Conservation (phyloP, 225 moss, liverwort and hornwort genomes). For the Marchantia polymorpha region DNA sequence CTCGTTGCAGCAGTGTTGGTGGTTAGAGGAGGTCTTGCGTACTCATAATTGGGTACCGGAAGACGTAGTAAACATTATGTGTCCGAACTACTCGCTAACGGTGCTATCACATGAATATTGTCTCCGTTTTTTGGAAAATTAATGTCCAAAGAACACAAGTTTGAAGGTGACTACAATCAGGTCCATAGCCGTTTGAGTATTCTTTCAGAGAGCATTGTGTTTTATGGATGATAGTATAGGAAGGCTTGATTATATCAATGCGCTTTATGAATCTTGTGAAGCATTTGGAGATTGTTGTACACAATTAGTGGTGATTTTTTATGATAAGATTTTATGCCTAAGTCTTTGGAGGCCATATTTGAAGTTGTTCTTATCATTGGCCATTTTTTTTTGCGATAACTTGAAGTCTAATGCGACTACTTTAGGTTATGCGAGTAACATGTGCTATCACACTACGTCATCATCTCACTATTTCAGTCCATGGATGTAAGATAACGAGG, state of each 20-base stretch:
- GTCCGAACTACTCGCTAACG: constrained; percentile 39
- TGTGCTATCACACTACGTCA: constrained; percentile 99
- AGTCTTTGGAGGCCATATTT: constrained; percentile 94
- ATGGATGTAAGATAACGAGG: too few species aligned
- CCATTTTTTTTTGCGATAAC: constrained; percentile 85
- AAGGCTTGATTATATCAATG: constrained; percentile 84
- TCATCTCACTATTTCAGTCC: constrained; percentile 87
- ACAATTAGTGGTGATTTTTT: constrained; percentile 99
- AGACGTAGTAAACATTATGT: constrained; percentile 47
- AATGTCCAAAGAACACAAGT: constrained; percentile 88
- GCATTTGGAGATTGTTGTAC: constrained; percentile 73
- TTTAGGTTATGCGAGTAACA: constrained; percentile 83
- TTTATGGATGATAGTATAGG: constrained; percentile 96
- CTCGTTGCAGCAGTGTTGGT: constrained; percentile 70
- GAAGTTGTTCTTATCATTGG: constrained; percentile 94
- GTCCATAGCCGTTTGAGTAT: constrained; percentile 83
- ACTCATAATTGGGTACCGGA: constrained; percentile 50
- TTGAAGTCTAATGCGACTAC: constrained; percentile 79
- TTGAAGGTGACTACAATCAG: constrained; percentile 96
- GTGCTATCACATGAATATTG: constrained; percentile 67
- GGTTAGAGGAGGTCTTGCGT: constrained; percentile 74
- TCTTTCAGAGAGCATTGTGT: constrained; percentile 97
- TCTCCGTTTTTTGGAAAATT: constrained; percentile 97
- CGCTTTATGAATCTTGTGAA: constrained; percentile 75
- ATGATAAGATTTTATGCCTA: constrained; percentile 98